Evolutionary conservation across 495 filamentous ascomycete genomes (phyloP).

Genomic region (Neurospora sp.): DNA sequence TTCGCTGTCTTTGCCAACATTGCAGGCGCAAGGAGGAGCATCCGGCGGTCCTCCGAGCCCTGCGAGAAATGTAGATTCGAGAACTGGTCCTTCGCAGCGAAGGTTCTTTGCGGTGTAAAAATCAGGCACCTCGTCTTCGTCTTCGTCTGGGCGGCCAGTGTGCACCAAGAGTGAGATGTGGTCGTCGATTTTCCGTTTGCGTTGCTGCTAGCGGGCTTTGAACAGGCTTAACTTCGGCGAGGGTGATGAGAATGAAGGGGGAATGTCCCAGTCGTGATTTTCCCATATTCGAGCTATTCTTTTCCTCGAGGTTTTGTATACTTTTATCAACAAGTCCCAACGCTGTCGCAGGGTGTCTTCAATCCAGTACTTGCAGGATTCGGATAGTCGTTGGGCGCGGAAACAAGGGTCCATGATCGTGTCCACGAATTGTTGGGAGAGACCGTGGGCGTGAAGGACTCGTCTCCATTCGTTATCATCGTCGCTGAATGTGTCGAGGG

Average conservation of each 20-base stretch:
- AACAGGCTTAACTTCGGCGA: not conserved
- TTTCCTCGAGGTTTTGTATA: not conserved
- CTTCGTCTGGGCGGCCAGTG: not conserved
- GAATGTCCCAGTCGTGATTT: not conserved
- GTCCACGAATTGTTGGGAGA: not conserved
- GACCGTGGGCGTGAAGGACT: not conserved
- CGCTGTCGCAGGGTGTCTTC: not conserved
- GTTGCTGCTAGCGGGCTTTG: not conserved
- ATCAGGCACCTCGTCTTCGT: not conserved
- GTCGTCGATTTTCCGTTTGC: not conserved
- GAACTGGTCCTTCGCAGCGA: not conserved
- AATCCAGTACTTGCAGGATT: not conserved
- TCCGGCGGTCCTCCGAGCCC: not conserved
- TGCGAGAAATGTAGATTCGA: not conserved
- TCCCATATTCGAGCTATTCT: not conserved
- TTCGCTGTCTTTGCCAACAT: not conserved
- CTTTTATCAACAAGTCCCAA: not conserved
- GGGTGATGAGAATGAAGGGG: not conserved
- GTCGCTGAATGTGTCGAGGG: not conserved
- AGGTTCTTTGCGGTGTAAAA: not conserved
- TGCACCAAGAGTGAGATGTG: not conserved
- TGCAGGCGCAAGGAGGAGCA: not conserved
- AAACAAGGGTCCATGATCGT: not conserved
- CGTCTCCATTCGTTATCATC: not conserved
- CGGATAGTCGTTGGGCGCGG: not conserved